Conservation (phyloP, 192 early-diverging fungal species). For the Gamsiella multidivaricata region DNA sequence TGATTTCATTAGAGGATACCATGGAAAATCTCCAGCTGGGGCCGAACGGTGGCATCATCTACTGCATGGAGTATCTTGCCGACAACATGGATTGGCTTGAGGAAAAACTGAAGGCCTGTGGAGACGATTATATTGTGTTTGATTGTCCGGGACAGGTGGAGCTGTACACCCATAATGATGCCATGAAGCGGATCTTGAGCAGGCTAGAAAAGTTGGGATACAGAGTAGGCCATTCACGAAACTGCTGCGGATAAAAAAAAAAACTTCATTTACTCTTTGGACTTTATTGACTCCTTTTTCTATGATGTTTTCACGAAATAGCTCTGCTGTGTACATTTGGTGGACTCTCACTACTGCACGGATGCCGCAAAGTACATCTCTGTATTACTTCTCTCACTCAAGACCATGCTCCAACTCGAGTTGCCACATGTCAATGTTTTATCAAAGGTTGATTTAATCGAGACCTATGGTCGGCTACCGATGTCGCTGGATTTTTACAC, state of each 20-base stretch:
- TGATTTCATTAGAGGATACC: constrained; percentile 94
- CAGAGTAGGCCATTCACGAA: constrained; percentile 58
- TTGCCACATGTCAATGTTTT: constrained; percentile 97
- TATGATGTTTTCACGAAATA: constrained; percentile 29
- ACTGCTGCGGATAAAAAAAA: constrained; percentile 6
- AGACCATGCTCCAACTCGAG: constrained; percentile 94
- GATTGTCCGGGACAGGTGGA: constrained; percentile 99
- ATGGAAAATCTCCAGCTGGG: constrained; percentile 91
- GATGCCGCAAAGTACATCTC: constrained; percentile 96
- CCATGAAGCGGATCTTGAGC: constrained; percentile 82
- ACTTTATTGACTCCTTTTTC: neutral
- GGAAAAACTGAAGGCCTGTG: constrained; percentile 72
- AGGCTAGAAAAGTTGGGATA: constrained; percentile 76
- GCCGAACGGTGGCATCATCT: constrained; percentile 97
- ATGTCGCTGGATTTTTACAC: constrained; percentile 97
- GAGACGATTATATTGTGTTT: constrained; percentile 92
- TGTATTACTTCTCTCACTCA: constrained; percentile 85
- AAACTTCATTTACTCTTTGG: too few species aligned
- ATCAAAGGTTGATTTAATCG: constrained; percentile 93
- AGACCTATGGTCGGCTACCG: constrained; percentile 78
- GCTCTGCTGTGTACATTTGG: constrained; percentile 85
- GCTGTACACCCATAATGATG: constrained; percentile 93
- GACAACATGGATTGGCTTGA: constrained; percentile 94
- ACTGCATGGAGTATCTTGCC: constrained; percentile 93
- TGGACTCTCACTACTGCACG: constrained; percentile 92